Conservation (phyloP, 768 basidiomycete genomes). For the Pleurotus ostreatus region DNA sequence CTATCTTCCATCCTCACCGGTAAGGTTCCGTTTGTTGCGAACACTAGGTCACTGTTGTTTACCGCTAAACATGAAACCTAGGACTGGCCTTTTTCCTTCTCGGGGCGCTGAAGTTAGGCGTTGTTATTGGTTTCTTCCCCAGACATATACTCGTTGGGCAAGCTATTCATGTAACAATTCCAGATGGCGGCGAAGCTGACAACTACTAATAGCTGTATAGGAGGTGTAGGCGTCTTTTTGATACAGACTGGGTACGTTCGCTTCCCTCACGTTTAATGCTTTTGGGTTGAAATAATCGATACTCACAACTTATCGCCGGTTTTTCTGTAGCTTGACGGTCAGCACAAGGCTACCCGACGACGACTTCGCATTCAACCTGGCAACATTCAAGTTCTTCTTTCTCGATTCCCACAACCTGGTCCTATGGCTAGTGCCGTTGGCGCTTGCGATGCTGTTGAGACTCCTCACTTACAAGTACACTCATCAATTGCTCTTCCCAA, state of each 20-base stretch:
- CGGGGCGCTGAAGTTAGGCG: slow-evolving; percentile 78
- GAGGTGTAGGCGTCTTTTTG: slow-evolving; percentile 93
- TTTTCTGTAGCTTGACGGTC: slow-evolving; percentile 63
- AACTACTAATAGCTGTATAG: slow-evolving; percentile 55
- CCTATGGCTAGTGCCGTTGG: slow-evolving; percentile 79
- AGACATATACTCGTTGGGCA: slow-evolving; percentile 95
- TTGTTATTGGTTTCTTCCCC: slow-evolving; percentile 92
- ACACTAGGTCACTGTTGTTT: too few relatives aligned
- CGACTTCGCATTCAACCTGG: slow-evolving; percentile 64
- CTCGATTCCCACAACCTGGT: slow-evolving; percentile 55
- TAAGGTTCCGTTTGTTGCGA: slow-evolving; percentile 21
- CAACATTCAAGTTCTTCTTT: slow-evolving; percentile 67
- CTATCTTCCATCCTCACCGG: slow-evolving; percentile 87
- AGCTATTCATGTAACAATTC: slow-evolving; percentile 17
- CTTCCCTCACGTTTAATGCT: background rate
- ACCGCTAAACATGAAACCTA: slow-evolving; percentile 16
- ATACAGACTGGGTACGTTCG: slow-evolving; percentile 75
- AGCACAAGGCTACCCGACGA: slow-evolving; percentile 79
- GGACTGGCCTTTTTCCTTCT: slow-evolving; percentile 84
- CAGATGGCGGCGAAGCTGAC: background rate
- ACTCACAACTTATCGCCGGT: background rate
- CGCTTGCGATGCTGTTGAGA: slow-evolving; percentile 72
- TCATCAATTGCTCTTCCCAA: slow-evolving; percentile 90
- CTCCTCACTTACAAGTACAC: slow-evolving; percentile 75
- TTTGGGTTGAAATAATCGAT: background rate